A percentile compares a stretch with the other conserved stretches of the same genome.
These are phyloP conservation scores for Sarcodon sp. DNA, from an alignment of 768 basidiomycete species.

Conservation along the genomic window DNA sequence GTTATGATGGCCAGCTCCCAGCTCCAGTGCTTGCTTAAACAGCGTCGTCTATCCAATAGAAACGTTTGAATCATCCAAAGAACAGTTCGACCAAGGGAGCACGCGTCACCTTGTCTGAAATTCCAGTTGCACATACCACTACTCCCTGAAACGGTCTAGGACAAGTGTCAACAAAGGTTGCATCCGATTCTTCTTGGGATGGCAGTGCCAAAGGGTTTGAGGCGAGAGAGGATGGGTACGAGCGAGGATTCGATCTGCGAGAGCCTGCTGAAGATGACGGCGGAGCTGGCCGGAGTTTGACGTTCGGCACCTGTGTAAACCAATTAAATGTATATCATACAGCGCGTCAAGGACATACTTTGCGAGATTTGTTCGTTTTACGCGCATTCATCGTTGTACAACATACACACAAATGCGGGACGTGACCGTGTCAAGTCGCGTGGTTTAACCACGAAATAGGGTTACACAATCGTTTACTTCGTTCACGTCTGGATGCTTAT, in stretches of 20 bases:
- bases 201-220: conserved; percentile 17
- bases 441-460: no score
- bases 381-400: background rate
- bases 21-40: conserved; percentile 66
- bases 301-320: conserved; percentile 56
- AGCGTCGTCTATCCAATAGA: conserved; percentile 37
- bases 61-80: background rate
- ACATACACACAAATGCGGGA: no score
- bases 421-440: no score
- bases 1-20: conserved; percentile 57
- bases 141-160: conserved; percentile 59
- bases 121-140: conserved; percentile 63
- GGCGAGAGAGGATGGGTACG: conserved; percentile 31
- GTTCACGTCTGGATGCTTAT: no score
- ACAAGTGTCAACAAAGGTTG: conserved; percentile 15
- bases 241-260: conserved; percentile 30
- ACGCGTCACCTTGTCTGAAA: conserved; percentile 60
- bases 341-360: conserved; percentile 20
- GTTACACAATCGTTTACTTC: no score
- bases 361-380: conserved; percentile 46
- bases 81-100: background rate
- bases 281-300: conserved; percentile 57
- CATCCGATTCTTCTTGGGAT: background rate
- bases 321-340: background rate
- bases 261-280: conserved; percentile 22